Evolutionary conservation across 2,329 filamentous ascomycete species (phyloP).

Genomic region (Lasiodiplodia sp.): DNA sequence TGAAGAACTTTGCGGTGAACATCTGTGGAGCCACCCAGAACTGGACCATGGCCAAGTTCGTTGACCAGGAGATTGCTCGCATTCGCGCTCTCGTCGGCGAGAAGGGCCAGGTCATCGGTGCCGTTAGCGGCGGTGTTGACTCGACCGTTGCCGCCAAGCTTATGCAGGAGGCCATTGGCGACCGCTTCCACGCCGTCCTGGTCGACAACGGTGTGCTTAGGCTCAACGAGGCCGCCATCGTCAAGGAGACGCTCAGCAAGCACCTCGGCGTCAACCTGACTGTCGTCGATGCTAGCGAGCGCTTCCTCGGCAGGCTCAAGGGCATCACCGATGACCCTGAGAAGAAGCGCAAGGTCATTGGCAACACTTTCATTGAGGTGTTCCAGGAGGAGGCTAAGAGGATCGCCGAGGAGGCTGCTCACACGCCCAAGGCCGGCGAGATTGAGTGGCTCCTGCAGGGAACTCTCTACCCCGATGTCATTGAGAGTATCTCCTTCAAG

Average conservation of each 20-base stretch:
- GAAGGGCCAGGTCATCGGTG: slow-evolving; percentile 81
- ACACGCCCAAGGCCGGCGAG: slow-evolving; percentile 72
- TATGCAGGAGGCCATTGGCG: slow-evolving; percentile 85
- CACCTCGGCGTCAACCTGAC: slow-evolving; percentile 91
- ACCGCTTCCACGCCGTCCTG: slow-evolving; percentile 83
- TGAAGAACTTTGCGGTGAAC: slow-evolving; percentile 82
- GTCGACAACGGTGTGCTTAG: slow-evolving; percentile 89
- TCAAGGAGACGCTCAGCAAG: slow-evolving; percentile 78
- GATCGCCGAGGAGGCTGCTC: slow-evolving; percentile 75
- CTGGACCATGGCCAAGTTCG: slow-evolving; percentile 88
- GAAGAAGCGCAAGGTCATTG: slow-evolving; percentile 90
- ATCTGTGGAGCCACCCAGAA: slow-evolving; percentile 80
- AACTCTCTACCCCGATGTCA: slow-evolving; percentile 79
- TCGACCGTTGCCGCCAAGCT: slow-evolving; percentile 86
- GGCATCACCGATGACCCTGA: slow-evolving; percentile 80
- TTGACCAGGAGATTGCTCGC: slow-evolving; percentile 78
- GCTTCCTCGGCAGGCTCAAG: slow-evolving; percentile 78
- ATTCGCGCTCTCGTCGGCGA: slow-evolving; percentile 85
- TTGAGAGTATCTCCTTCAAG: slow-evolving; percentile 76
- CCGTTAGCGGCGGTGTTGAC: slow-evolving; percentile 85
- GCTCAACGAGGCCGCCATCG: slow-evolving; percentile 81
- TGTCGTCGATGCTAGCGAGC: slow-evolving; percentile 78
- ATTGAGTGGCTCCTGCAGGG: slow-evolving; percentile 90
- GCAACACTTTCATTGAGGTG: slow-evolving; percentile 79
- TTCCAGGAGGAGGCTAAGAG: slow-evolving; percentile 81